phyloP scores from a whole-genome alignment of 2,329 filamentous ascomycete genomes.

The Epichloe uncinata region DNA sequence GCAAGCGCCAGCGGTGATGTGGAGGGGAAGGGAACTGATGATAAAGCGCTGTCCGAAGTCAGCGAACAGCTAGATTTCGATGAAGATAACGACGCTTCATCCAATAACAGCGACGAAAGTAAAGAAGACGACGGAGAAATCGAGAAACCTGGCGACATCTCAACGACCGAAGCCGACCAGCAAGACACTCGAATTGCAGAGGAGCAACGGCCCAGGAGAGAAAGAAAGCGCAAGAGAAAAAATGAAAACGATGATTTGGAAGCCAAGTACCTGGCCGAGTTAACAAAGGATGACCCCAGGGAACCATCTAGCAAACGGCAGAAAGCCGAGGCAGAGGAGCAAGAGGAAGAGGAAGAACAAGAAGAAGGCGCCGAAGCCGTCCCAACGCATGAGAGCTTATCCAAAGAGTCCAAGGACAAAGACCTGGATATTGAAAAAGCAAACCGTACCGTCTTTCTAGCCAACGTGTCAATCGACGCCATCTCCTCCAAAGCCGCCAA shows the following conservation, averaged over 20 bases:
- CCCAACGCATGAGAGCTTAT: constrained; percentile 45
- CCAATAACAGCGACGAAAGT: constrained; percentile 10
- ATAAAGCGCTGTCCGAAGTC: constrained; percentile 20
- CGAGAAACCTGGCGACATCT: background rate
- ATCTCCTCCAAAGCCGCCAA: constrained; percentile 73
- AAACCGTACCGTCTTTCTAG: constrained; percentile 78
- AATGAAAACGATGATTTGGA: constrained; percentile 59
- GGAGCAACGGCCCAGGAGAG: constrained; percentile 24
- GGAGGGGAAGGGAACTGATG: constrained; percentile 10
- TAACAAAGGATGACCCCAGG: constrained; percentile 47
- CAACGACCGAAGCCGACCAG: constrained; percentile 2
- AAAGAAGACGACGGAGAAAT: constrained; percentile 13
- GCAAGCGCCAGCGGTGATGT: constrained; percentile 16
- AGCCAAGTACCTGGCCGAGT: constrained; percentile 52
- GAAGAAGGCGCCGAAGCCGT: constrained; percentile 27
- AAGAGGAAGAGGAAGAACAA: constrained; percentile 19
- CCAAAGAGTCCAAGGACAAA: constrained; percentile 47
- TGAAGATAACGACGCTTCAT: constrained; percentile 14
- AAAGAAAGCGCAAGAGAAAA: constrained; percentile 53
- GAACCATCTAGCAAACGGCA: constrained; percentile 41
- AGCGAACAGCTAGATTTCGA: constrained; percentile 13
- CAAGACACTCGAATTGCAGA: constrained; percentile 20
- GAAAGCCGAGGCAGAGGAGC: constrained; percentile 23
- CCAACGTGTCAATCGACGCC: constrained; percentile 74
- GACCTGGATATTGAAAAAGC: constrained; percentile 63